phyloP scores from a whole-genome alignment of 2,329 filamentous ascomycete species.

The Colletotrichum sp. region DNA sequence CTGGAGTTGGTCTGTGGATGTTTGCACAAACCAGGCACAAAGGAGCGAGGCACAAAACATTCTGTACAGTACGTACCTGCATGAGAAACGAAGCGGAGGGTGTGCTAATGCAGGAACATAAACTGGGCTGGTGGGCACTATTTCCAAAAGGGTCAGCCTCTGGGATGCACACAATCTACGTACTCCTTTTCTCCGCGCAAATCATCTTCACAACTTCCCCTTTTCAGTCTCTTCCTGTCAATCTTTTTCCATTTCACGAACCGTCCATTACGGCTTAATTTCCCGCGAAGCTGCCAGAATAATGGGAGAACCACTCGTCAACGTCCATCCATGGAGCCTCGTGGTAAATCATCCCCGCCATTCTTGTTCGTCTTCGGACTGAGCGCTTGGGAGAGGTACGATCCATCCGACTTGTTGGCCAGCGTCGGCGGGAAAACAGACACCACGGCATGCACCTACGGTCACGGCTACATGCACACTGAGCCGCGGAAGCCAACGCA shows the following conservation, averaged over 20 bases:
- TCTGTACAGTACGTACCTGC: not conserved
- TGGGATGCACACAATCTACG: not conserved
- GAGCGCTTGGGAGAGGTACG: not conserved
- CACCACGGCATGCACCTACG: not conserved
- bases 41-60: not conserved
- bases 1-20: not conserved
- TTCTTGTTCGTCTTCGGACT: not conserved
- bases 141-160: not conserved
- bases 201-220: slow-evolving; percentile 10
- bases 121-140: not conserved
- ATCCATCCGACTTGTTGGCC: not conserved
- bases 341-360: not conserved
- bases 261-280: slow-evolving; percentile 12
- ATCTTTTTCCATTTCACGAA: slow-evolving; percentile 8
- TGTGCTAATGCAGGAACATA: slow-evolving; percentile 18
- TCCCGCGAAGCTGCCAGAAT: slow-evolving; percentile 1
- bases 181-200: not conserved
- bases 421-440: not conserved
- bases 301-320: slow-evolving; percentile 1
- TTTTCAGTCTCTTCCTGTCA: not conserved
- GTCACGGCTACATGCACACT: not conserved
- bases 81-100: not conserved
- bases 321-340: not conserved
- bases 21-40: slow-evolving; percentile 2
- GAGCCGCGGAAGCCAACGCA: not conserved